These are phyloP conservation scores for Dunaliella primolecta DNA, from an alignment of 139 green algal genomes.

Conservation along the genomic window DNA sequence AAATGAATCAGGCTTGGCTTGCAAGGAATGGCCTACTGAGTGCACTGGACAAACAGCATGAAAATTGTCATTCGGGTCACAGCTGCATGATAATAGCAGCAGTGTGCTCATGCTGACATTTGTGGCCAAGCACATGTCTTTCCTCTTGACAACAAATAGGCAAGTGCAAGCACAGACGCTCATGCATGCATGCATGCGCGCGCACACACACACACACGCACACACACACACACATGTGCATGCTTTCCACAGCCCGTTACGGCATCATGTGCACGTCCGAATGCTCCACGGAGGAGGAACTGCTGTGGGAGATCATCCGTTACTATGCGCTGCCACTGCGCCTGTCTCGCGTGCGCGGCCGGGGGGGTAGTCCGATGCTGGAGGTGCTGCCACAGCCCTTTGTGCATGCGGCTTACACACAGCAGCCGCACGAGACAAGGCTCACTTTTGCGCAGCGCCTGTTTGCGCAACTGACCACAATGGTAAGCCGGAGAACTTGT, in stretches of 20 bases:
- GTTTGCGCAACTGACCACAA: conserved; percentile 2
- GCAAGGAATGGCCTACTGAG: no score
- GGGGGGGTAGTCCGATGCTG: background rate
- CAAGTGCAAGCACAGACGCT: background rate
- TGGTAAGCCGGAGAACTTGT: no score
- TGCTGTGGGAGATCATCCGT: background rate
- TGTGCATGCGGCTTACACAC: background rate
- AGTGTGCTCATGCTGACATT: no score
- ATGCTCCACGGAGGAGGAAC: background rate
- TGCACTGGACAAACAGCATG: no score
- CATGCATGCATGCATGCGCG: background rate
- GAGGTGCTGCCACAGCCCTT: conserved; percentile 6
- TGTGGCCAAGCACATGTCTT: no score
- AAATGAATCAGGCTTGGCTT: no score
- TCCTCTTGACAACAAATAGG: no score
- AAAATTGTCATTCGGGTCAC: no score
- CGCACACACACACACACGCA: background rate
- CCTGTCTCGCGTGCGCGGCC: background rate
- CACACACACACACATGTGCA: background rate
- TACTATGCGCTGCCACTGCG: background rate
- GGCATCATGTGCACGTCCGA: background rate
- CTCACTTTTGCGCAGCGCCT: conserved; percentile 7
- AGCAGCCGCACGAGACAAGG: conserved; percentile 2
- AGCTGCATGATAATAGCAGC: no score
- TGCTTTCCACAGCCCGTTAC: conserved; percentile 3